phyloP scores from a whole-genome alignment of 2,329 filamentous ascomycete genomes.

The Chlorencoelia australis region DNA sequence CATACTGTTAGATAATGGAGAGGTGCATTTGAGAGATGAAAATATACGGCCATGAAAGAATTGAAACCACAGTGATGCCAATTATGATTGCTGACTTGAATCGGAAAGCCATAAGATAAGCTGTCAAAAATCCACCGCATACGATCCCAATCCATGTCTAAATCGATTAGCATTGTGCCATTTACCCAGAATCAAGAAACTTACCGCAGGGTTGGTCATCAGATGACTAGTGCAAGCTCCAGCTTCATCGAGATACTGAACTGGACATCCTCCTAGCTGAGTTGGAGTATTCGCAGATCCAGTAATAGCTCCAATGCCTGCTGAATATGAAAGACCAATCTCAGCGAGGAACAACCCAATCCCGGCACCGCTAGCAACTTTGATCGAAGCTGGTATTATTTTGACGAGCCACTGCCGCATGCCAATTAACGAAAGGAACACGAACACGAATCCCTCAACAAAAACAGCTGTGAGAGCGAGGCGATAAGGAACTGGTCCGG shows the following conservation, averaged over 20 bases:
- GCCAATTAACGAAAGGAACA: slow-evolving; percentile 54
- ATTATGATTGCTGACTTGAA: slow-evolving; percentile 67
- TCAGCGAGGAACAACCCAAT: slow-evolving; percentile 56
- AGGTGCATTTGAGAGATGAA: background rate
- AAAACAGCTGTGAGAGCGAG: slow-evolving; percentile 55
- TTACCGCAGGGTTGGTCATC: slow-evolving; percentile 66
- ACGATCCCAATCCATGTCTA: slow-evolving; percentile 80
- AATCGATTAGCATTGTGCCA: background rate
- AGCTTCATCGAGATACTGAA: slow-evolving; percentile 39
- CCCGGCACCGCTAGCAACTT: slow-evolving; percentile 54
- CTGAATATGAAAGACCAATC: slow-evolving; percentile 60
- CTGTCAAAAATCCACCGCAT: slow-evolving; percentile 67
- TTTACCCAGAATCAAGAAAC: slow-evolving; percentile 8
- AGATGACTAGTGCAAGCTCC: slow-evolving; percentile 48
- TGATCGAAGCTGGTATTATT: slow-evolving; percentile 53
- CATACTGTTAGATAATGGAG: background rate
- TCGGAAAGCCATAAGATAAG: slow-evolving; percentile 70
- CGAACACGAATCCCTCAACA: slow-evolving; percentile 53
- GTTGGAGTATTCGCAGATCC: slow-evolving; percentile 61
- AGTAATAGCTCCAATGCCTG: slow-evolving; percentile 71
- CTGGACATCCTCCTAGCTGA: slow-evolving; percentile 63
- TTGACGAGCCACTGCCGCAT: slow-evolving; percentile 65
- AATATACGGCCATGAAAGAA: slow-evolving; percentile 64
- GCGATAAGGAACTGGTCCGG: slow-evolving; percentile 45
- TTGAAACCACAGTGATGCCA: slow-evolving; percentile 60